A percentile compares a stretch with the other conserved stretches of the same genome.
phyloP scores from a whole-genome alignment of 805 yeast species.

The Zygosaccharomyces siamensis region DNA sequence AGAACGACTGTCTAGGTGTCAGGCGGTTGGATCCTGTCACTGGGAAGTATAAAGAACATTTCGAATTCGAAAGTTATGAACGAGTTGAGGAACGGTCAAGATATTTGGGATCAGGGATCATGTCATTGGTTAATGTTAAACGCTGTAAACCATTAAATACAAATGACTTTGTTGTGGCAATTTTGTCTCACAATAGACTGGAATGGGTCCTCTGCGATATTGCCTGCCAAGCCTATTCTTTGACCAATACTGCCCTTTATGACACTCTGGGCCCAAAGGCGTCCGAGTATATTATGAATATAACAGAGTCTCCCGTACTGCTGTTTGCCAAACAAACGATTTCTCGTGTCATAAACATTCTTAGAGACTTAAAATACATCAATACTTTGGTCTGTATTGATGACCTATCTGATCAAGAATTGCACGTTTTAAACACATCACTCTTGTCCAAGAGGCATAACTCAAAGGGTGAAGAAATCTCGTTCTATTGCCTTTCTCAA shows the following conservation, averaged over 20 bases:
- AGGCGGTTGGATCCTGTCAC: slow-evolving; percentile 35
- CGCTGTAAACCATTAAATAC: slow-evolving; percentile 30
- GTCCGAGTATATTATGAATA: slow-evolving; percentile 54
- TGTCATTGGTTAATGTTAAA: slow-evolving; percentile 40
- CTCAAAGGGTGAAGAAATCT: slow-evolving; percentile 32
- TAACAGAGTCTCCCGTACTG: slow-evolving; percentile 60
- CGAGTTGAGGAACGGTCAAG: slow-evolving; percentile 42
- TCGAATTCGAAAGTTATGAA: slow-evolving; percentile 41
- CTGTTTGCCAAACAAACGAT: slow-evolving; percentile 51
- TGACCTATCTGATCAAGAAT: slow-evolving; percentile 36
- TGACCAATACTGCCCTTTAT: slow-evolving; percentile 50
- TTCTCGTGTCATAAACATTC: slow-evolving; percentile 42
- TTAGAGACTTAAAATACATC: slow-evolving; percentile 38
- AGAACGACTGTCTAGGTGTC: slow-evolving; percentile 44
- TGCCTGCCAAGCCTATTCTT: slow-evolving; percentile 58
- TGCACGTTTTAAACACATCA: slow-evolving; percentile 32
- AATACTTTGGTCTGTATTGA: slow-evolving; percentile 57
- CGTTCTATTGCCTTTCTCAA: slow-evolving; percentile 42
- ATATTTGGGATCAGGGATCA: slow-evolving; percentile 52
- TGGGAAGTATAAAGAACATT: slow-evolving; percentile 39
- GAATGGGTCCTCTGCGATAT: slow-evolving; percentile 71
- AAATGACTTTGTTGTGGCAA: slow-evolving; percentile 46
- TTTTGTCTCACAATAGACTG: slow-evolving; percentile 53
- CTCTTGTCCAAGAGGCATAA: slow-evolving; percentile 23
- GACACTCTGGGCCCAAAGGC: slow-evolving; percentile 58